phyloP scores from a whole-genome alignment of 2,329 filamentous ascomycete species.

The Westerdykella sp. region DNA sequence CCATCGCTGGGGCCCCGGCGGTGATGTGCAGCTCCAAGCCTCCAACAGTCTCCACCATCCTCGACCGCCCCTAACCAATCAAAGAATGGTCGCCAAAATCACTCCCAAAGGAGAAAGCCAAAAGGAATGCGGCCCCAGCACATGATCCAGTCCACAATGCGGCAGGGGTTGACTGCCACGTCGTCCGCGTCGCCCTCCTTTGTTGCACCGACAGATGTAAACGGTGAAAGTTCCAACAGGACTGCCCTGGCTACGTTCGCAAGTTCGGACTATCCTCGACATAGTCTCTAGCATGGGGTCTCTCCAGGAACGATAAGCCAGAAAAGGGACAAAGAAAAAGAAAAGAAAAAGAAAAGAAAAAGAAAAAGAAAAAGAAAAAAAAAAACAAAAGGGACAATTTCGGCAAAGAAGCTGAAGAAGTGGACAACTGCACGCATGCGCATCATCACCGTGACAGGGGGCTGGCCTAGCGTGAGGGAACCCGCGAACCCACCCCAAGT shows the following conservation, averaged over 20 bases:
- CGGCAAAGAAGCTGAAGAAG: not conserved
- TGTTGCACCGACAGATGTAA: not conserved
- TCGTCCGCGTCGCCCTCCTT: not conserved
- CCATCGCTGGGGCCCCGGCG: conserved; percentile 3
- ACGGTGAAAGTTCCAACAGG: too few relatives aligned
- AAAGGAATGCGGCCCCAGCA: conserved; percentile 6
- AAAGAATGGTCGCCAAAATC: conserved; percentile 4
- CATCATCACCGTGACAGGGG: not conserved
- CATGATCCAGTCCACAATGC: conserved; percentile 22
- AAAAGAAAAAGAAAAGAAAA: too few relatives aligned
- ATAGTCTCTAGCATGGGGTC: too few relatives aligned
- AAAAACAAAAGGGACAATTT: too few relatives aligned
- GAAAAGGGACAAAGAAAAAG: too few relatives aligned
- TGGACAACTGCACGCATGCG: not conserved
- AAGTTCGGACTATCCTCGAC: too few relatives aligned
- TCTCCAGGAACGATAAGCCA: too few relatives aligned
- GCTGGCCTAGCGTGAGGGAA: too few relatives aligned
- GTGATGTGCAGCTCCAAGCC: conserved; percentile 7
- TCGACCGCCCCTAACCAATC: conserved; percentile 4
- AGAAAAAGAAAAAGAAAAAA: too few relatives aligned
- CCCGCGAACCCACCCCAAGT: not conserved
- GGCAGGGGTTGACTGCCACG: conserved; percentile 10
- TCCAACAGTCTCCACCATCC: not conserved
- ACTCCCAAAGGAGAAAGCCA: not conserved
- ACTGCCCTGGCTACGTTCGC: too few relatives aligned